Evolutionary conservation across 768 basidiomycete genomes (phyloP).

Genomic region (Tulasnella sp.): DNA sequence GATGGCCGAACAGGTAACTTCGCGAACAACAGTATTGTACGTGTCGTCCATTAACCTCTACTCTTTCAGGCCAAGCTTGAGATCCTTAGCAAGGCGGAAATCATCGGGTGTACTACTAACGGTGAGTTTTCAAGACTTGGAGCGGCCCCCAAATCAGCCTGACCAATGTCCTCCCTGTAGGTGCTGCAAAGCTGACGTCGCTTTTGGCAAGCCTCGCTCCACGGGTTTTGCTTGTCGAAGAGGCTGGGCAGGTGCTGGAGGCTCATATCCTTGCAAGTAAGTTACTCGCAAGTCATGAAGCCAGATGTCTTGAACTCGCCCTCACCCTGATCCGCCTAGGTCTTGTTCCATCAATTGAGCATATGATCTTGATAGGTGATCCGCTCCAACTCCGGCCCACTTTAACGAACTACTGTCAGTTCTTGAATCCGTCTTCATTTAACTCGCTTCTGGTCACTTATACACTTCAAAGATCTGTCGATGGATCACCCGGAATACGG

Average conservation of each 20-base stretch:
- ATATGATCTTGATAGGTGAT: constrained; percentile 72
- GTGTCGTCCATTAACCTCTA: not conserved
- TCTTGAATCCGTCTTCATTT: no score
- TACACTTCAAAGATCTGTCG: constrained; percentile 41
- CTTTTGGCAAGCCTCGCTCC: constrained; percentile 51
- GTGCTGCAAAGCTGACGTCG: constrained; percentile 53
- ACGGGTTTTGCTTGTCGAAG: constrained; percentile 58
- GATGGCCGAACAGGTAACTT: constrained; percentile 35
- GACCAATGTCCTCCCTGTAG: no score
- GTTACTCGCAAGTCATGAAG: not conserved
- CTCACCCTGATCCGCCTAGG: constrained; percentile 24
- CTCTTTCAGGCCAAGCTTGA: constrained; percentile 42
- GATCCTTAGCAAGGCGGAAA: constrained; percentile 42
- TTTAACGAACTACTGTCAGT: constrained; percentile 32
- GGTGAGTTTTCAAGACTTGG: no score
- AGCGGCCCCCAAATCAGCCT: no score
- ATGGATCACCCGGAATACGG: constrained; percentile 51
- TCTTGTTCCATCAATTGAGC: constrained; percentile 52
- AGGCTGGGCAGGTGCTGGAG: constrained; percentile 74
- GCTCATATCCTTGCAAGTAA: constrained; percentile 48
- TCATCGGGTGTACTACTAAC: constrained; percentile 70
- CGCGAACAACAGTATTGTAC: not conserved
- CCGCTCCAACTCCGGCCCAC: constrained; percentile 65
- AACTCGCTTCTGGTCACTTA: not conserved
- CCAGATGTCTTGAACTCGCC: not conserved